phyloP scores from a whole-genome alignment of 768 basidiomycete genomes.

The Chalciporus piperatus region DNA sequence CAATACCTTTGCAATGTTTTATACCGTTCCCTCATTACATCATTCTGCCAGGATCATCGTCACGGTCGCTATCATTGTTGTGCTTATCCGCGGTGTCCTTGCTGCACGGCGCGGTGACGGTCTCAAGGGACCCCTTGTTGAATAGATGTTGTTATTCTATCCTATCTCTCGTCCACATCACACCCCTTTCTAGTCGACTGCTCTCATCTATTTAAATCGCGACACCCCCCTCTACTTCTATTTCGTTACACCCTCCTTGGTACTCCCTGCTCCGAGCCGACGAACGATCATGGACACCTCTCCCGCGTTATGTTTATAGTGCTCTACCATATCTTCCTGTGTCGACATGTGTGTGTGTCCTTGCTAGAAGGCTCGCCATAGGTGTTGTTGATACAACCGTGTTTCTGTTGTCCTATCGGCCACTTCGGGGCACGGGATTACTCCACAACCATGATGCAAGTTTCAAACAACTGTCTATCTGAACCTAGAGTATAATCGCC shows the following conservation, averaged over 20 bases:
- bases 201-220: conserved; percentile 10
- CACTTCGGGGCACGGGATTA: too few relatives aligned
- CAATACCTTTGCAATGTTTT: neutral
- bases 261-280: neutral
- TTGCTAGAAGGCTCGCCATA: too few relatives aligned
- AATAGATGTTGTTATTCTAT: conserved; percentile 13
- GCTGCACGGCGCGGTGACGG: conserved; percentile 68
- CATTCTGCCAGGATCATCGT: conserved; percentile 51
- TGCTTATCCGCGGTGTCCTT: conserved; percentile 58
- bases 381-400: too few relatives aligned
- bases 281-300: conserved; percentile 13
- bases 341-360: neutral
- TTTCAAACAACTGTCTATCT: too few relatives aligned
- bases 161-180: neutral
- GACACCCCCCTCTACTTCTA: conserved; percentile 12
- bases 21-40: neutral
- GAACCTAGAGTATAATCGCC: too few relatives aligned
- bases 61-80: conserved; percentile 56
- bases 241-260: neutral
- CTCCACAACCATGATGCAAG: too few relatives aligned
- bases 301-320: neutral
- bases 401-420: too few relatives aligned
- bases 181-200: conserved; percentile 5
- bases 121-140: conserved; percentile 52
- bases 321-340: neutral